phyloP scores from a whole-genome alignment of 2,329 filamentous ascomycete species.

The Colletotrichum siamense region DNA sequence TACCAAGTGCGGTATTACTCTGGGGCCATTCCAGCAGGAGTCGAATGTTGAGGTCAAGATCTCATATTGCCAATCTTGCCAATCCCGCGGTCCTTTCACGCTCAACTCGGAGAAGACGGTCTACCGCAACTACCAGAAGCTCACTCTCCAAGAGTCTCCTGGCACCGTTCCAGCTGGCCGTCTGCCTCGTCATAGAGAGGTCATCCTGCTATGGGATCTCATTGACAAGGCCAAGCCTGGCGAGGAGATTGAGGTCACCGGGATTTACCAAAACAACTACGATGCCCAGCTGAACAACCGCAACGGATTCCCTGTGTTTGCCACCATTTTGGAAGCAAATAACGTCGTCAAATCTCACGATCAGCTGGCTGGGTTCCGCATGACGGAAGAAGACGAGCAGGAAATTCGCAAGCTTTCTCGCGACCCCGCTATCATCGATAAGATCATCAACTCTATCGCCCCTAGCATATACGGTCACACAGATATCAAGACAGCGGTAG shows the following conservation, averaged over 20 bases:
- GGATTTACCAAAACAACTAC: slow-evolving; percentile 98
- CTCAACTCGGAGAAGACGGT: slow-evolving; percentile 97
- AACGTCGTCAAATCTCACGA: slow-evolving; percentile 97
- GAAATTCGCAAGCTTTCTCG: slow-evolving; percentile 86
- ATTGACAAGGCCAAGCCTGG: slow-evolving; percentile 97
- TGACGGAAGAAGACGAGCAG: slow-evolving; percentile 95
- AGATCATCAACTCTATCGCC: slow-evolving; percentile 90
- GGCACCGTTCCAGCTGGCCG: slow-evolving; percentile 96
- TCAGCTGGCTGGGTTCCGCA: slow-evolving; percentile 92
- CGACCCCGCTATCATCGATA: slow-evolving; percentile 91
- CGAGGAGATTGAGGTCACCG: slow-evolving; percentile 96
- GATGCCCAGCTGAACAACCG: slow-evolving; percentile 98
- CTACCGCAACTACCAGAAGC: slow-evolving; percentile 97
- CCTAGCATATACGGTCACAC: slow-evolving; percentile 97
- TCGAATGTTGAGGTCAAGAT: slow-evolving; percentile 96
- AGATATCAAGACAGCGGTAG: slow-evolving; percentile 96
- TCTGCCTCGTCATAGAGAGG: slow-evolving; percentile 89
- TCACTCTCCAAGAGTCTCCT: slow-evolving; percentile 95
- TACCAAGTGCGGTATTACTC: slow-evolving; percentile 86
- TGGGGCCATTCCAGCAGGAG: slow-evolving; percentile 97
- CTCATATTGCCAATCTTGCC: slow-evolving; percentile 94
- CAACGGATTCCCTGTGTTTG: slow-evolving; percentile 98
- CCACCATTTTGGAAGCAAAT: slow-evolving; percentile 96
- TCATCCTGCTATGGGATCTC: slow-evolving; percentile 94
- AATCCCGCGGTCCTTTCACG: slow-evolving; percentile 92